A percentile compares a stretch with the other conserved stretches of the same genome.
Evolutionary conservation across 2,329 filamentous ascomycete species (phyloP).

Genomic region (Colletotrichum brevisporum): DNA sequence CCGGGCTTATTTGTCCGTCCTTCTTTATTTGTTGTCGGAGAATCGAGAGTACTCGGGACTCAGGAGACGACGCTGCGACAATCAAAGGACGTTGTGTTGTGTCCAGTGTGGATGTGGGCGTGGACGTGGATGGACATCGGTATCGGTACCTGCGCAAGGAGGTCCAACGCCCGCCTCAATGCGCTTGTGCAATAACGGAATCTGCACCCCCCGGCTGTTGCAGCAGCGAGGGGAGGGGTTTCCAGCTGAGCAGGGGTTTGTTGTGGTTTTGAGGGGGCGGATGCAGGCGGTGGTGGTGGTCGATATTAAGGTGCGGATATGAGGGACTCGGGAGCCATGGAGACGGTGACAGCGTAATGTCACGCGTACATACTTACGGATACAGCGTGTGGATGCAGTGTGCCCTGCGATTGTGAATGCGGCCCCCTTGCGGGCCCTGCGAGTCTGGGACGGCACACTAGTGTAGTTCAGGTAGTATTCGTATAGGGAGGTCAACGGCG

Average conservation of each 20-base stretch:
- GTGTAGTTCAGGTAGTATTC: conserved; percentile 3
- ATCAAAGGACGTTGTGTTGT: neutral
- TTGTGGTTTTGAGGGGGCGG: conserved; percentile 15
- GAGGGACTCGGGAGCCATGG: neutral
- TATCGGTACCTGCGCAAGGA: neutral
- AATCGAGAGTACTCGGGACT: neutral
- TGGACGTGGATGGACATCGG: too few species aligned
- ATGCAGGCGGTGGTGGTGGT: conserved; percentile 25
- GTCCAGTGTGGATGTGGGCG: too few species aligned
- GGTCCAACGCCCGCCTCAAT: too few species aligned
- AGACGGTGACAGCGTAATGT: neutral
- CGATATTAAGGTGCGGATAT: conserved; percentile 31
- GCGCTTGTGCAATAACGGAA: conserved; percentile 11
- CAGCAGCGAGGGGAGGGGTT: conserved; percentile 9
- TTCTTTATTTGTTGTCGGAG: conserved; percentile 3
- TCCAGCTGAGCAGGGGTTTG: conserved; percentile 37
- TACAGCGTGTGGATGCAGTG: neutral
- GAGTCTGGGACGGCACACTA: neutral
- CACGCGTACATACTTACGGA: conserved; percentile 19
- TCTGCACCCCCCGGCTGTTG: conserved; percentile 10
- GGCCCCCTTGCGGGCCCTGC: conserved; percentile 24
- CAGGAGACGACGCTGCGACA: neutral
- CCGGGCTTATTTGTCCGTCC: neutral
- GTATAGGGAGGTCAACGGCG: neutral
- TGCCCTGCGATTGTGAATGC: conserved; percentile 11